A percentile compares a stretch with the other conserved stretches of the same genome.
Evolutionary conservation across 495 filamentous ascomycete species (phyloP).

Genomic region (Wilcoxina mikolae): DNA sequence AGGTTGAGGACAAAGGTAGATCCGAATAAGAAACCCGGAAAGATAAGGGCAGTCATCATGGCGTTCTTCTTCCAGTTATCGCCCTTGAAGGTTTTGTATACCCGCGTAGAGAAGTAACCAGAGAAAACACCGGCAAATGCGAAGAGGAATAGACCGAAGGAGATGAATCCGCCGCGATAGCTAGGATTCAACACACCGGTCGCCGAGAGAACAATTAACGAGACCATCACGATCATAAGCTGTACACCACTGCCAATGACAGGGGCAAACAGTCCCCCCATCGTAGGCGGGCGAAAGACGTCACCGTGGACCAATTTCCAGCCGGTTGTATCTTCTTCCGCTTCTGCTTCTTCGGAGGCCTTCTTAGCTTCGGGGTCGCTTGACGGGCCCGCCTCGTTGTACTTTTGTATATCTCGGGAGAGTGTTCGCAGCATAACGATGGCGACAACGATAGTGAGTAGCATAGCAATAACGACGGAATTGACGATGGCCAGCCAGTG

Average conservation of each 20-base stretch:
- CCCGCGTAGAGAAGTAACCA: conserved; percentile 76
- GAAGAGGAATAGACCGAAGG: conserved; percentile 73
- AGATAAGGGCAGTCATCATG: conserved; percentile 65
- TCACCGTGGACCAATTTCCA: conserved; percentile 94
- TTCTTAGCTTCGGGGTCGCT: conserved; percentile 57
- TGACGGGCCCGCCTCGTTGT: conserved; percentile 39
- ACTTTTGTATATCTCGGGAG: conserved; percentile 62
- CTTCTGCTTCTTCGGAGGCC: conserved; percentile 63
- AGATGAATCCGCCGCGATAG: conserved; percentile 84
- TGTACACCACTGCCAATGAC: conserved; percentile 83
- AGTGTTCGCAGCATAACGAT: conserved; percentile 77
- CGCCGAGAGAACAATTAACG: conserved; percentile 63
- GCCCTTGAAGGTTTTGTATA: conserved; percentile 81
- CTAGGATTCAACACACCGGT: conserved; percentile 78
- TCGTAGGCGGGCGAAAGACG: conserved; percentile 68
- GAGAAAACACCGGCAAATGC: conserved; percentile 80
- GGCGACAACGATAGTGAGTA: conserved; percentile 68
- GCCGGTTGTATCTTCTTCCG: conserved; percentile 68
- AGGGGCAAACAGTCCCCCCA: conserved; percentile 67
- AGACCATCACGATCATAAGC: conserved; percentile 70
- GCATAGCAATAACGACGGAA: conserved; percentile 69
- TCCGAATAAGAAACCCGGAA: conserved; percentile 68
- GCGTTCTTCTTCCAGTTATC: conserved; percentile 66
- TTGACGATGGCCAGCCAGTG: conserved; percentile 92
- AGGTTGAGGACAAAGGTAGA: conserved; percentile 76